Percentiles rank a stretch among this genome's conserved stretches.
Conservation (phyloP, 2,329 filamentous ascomycete species). For the Neopestalotiopsis clavispora region DNA sequence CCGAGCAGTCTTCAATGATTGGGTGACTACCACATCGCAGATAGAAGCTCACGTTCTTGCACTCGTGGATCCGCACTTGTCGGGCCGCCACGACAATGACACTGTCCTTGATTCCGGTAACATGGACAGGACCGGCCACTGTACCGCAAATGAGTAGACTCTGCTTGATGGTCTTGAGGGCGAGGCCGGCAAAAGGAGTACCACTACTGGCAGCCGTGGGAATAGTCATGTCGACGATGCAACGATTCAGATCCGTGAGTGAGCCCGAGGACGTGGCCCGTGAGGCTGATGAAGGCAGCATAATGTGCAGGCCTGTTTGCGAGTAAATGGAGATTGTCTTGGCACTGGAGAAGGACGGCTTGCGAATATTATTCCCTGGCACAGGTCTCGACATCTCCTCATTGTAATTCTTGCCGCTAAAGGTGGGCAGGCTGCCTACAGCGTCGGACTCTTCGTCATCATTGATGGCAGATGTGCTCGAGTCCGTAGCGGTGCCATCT, state of each 20-base stretch:
- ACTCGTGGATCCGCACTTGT: slow-evolving; percentile 95
- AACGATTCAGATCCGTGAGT: slow-evolving; percentile 70
- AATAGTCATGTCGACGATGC: slow-evolving; percentile 81
- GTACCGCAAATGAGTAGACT: slow-evolving; percentile 80
- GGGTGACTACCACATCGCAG: slow-evolving; percentile 81
- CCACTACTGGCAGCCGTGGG: slow-evolving; percentile 57
- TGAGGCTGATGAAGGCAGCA: slow-evolving; percentile 73
- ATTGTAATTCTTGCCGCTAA: slow-evolving; percentile 53
- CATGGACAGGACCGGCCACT: slow-evolving; percentile 80
- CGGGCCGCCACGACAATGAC: slow-evolving; percentile 79
- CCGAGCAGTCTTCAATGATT: slow-evolving; percentile 88
- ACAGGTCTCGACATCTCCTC: slow-evolving; percentile 53
- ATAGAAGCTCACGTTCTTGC: slow-evolving; percentile 80
- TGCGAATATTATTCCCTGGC: slow-evolving; percentile 46
- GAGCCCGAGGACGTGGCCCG: slow-evolving; percentile 76
- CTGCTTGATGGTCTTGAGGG: slow-evolving; percentile 69
- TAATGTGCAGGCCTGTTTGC: slow-evolving; percentile 74
- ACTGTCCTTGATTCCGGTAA: slow-evolving; percentile 75
- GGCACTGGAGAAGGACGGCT: slow-evolving; percentile 67
- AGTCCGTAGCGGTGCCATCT: not conserved
- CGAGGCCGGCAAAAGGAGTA: slow-evolving; percentile 70
- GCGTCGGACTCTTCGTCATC: slow-evolving; percentile 37
- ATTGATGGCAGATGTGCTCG: slow-evolving; percentile 14
- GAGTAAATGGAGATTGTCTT: slow-evolving; percentile 68
- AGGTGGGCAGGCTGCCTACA: slow-evolving; percentile 42